phyloP scores from a whole-genome alignment of 2,329 filamentous ascomycete species.

The Aureobasidium sp. region DNA sequence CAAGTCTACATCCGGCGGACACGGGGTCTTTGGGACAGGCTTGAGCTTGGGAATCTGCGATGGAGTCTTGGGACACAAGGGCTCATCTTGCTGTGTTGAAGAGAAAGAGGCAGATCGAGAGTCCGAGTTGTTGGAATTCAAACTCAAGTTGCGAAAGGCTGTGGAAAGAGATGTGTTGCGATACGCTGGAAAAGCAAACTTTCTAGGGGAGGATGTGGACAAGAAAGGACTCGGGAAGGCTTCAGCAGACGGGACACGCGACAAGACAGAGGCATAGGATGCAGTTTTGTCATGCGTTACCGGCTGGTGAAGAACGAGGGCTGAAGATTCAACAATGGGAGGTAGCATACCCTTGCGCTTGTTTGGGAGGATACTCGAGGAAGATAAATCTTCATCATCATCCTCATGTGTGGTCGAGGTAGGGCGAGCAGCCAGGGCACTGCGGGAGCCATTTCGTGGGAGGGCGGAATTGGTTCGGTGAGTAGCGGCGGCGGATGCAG shows the following conservation, averaged over 20 bases:
- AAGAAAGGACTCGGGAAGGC: slow-evolving; percentile 12
- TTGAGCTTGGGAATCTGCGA: slow-evolving; percentile 20
- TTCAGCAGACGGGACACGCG: slow-evolving; percentile 26
- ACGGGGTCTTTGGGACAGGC: slow-evolving; percentile 15
- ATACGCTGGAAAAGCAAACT: background rate
- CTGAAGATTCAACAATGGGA: slow-evolving; percentile 25
- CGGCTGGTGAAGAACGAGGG: slow-evolving; percentile 19
- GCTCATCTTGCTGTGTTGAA: slow-evolving; percentile 15
- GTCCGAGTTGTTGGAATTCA: slow-evolving; percentile 15
- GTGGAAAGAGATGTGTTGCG: slow-evolving; percentile 17
- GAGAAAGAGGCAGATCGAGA: slow-evolving; percentile 4
- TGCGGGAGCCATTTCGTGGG: slow-evolving; percentile 21
- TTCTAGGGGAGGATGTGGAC: background rate
- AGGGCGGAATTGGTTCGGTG: slow-evolving; percentile 13
- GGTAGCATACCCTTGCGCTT: slow-evolving; percentile 48
- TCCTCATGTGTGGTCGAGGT: background rate
- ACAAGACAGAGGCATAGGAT: slow-evolving; percentile 24
- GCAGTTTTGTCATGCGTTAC: slow-evolving; percentile 20
- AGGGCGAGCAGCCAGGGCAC: slow-evolving; percentile 7
- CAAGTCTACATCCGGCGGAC: background rate
- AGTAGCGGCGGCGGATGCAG: slow-evolving; percentile 17
- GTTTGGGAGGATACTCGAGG: slow-evolving; percentile 25
- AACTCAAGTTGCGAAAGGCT: slow-evolving; percentile 16
- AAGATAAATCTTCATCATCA: slow-evolving; percentile 25
- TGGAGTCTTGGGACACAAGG: slow-evolving; percentile 16